These are phyloP conservation scores for Mucor irregularis DNA, from an alignment of 371 early-diverging fungal genomes.

Conservation along the genomic window DNA sequence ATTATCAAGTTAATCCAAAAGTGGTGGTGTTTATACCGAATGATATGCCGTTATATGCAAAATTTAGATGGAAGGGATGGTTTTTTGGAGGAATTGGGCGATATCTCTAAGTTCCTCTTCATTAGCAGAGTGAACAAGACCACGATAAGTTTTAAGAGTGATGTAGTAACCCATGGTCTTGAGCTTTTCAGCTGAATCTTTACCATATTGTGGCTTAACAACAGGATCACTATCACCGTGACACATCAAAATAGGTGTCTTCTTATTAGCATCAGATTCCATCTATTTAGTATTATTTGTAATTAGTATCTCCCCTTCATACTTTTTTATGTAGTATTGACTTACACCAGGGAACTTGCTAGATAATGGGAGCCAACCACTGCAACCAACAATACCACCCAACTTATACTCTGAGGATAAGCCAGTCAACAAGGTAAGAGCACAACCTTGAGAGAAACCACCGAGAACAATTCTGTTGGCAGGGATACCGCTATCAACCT, in stretches of 20 bases:
- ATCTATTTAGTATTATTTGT: slow-evolving; percentile 34
- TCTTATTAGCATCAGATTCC: slow-evolving; percentile 69
- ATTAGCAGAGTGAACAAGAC: slow-evolving; percentile 78
- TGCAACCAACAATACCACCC: slow-evolving; percentile 67
- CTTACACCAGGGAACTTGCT: slow-evolving; percentile 56
- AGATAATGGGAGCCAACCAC: slow-evolving; percentile 80
- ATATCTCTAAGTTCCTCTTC: slow-evolving; percentile 80
- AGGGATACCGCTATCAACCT: slow-evolving; percentile 81
- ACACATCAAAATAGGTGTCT: slow-evolving; percentile 83
- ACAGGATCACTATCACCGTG: slow-evolving; percentile 88
- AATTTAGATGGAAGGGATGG: slow-evolving; percentile 14
- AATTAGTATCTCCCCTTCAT: not conserved
- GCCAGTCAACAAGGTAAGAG: slow-evolving; percentile 74
- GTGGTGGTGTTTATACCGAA: not conserved
- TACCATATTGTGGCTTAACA: slow-evolving; percentile 74
- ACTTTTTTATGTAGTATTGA: not conserved
- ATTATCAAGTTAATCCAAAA: too few relatives aligned
- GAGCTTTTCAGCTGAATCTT: slow-evolving; percentile 64
- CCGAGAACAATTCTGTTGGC: slow-evolving; percentile 87
- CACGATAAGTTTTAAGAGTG: slow-evolving; percentile 74
- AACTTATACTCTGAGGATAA: slow-evolving; percentile 73
- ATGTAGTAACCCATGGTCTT: slow-evolving; percentile 69
- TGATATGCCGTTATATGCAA: not conserved
- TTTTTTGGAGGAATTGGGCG: slow-evolving; percentile 48
- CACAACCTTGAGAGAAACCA: slow-evolving; percentile 95